phyloP scores from a whole-genome alignment of 306 rosid species.

The Cajanus cajan region DNA sequence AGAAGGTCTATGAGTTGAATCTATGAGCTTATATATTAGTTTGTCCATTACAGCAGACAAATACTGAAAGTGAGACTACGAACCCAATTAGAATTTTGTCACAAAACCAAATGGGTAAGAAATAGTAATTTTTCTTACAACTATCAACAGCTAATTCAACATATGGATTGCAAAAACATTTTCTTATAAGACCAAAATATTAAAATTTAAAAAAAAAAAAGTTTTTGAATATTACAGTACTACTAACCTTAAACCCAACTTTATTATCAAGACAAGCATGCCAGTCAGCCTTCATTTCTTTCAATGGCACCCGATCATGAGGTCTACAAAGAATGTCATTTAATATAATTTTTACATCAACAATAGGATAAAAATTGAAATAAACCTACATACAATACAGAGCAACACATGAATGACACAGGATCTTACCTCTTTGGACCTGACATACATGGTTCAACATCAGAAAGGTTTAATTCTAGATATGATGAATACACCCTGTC shows the following conservation, averaged over 20 bases:
- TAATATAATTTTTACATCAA: neutral
- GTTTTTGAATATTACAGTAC: neutral
- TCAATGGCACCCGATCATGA: conserved; percentile 84
- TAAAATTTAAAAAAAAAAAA: neutral
- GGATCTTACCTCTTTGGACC: conserved; percentile 87
- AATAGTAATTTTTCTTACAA: neutral
- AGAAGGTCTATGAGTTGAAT: neutral
- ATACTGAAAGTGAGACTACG: neutral
- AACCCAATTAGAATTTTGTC: conserved; percentile 11
- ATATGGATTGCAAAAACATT: neutral
- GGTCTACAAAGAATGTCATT: conserved; percentile 51
- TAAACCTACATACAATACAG: conserved; percentile 10
- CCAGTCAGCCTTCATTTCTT: conserved; percentile 94
- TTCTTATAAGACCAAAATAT: conserved; percentile 5
- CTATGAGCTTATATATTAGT: no score
- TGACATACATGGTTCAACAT: conserved; percentile 84
- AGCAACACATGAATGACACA: neutral
- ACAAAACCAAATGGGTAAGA: neutral
- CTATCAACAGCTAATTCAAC: neutral
- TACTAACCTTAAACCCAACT: conserved; percentile 93
- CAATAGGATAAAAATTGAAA: neutral
- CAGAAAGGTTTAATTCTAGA: conserved; percentile 74
- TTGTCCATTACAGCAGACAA: neutral
- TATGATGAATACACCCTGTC: conserved; percentile 93
- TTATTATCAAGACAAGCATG: conserved; percentile 86